Conservation (phyloP, 768 basidiomycete genomes). For the Dioszegia crocea region DNA sequence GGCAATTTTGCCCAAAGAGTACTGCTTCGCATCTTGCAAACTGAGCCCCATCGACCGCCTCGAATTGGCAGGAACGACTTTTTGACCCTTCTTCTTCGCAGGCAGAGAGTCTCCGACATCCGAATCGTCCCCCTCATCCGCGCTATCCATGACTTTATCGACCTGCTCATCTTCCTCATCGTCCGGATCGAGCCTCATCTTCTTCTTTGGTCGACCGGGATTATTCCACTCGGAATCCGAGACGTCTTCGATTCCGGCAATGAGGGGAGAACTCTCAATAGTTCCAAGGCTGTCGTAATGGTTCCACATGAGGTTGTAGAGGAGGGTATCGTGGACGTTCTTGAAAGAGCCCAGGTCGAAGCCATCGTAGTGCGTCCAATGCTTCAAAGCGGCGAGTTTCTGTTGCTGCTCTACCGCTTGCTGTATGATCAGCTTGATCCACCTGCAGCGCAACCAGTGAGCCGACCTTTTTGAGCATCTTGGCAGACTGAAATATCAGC, state of each 20-base stretch:
- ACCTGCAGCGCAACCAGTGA: background rate
- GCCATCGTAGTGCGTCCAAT: constrained; percentile 47
- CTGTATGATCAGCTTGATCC: constrained; percentile 13
- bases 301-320: constrained; percentile 35
- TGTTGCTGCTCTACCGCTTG: constrained; percentile 39
- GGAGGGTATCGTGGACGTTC: constrained; percentile 26
- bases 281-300: constrained; percentile 10
- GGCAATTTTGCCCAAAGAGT: constrained; percentile 34
- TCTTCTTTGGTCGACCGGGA: background rate
- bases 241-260: constrained; percentile 1
- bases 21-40: constrained; percentile 20
- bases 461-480: constrained; percentile 37
- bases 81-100: constrained; percentile 6
- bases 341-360: constrained; percentile 23
- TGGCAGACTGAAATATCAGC: constrained; percentile 27
- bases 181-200: background rate
- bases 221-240: background rate
- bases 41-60: background rate
- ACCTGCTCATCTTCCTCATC: constrained; percentile 11
- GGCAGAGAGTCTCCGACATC: background rate
- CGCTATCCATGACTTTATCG: constrained; percentile 10
- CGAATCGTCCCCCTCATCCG: constrained; percentile 17
- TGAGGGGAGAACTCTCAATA: background rate
- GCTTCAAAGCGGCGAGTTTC: constrained; percentile 46
- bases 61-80: constrained; percentile 5